A percentile compares a stretch with the other conserved stretches of the same genome.
Conservation (phyloP, 2,329 filamentous ascomycete genomes). For the Botrytis cinerea region DNA sequence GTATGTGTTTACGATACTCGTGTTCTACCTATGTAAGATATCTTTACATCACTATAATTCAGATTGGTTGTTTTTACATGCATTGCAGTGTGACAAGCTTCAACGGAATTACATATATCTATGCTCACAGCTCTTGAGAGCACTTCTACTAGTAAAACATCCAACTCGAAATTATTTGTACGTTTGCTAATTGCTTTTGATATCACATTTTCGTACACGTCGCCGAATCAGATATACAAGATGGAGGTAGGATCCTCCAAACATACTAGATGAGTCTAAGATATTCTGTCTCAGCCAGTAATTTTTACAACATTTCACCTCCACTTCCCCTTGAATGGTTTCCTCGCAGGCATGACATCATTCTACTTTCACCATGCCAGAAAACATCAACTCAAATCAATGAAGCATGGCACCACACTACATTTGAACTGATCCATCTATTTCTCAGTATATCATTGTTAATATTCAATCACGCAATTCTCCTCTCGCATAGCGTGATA, state of each 20-base stretch:
- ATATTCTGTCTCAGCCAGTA: not conserved
- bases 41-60: not conserved
- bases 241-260: not conserved
- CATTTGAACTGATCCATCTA: not conserved
- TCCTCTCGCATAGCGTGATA: not conserved
- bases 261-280: not conserved
- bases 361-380: no score
- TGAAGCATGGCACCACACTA: not conserved
- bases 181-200: not conserved
- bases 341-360: no score
- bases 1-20: not conserved
- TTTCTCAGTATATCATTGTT: not conserved
- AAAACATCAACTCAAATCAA: not conserved
- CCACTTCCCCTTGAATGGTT: no score
- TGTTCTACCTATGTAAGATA: not conserved
- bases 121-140: no score
- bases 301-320: not conserved
- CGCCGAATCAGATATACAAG: not conserved
- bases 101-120: not conserved
- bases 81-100: not conserved
- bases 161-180: not conserved
- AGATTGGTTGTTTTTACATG: rapidly evolving
- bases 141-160: not conserved
- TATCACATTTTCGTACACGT: not conserved
- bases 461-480: not conserved